Conservation (phyloP, 73 alveolate species). For the Paramecium sonneborni region DNA sequence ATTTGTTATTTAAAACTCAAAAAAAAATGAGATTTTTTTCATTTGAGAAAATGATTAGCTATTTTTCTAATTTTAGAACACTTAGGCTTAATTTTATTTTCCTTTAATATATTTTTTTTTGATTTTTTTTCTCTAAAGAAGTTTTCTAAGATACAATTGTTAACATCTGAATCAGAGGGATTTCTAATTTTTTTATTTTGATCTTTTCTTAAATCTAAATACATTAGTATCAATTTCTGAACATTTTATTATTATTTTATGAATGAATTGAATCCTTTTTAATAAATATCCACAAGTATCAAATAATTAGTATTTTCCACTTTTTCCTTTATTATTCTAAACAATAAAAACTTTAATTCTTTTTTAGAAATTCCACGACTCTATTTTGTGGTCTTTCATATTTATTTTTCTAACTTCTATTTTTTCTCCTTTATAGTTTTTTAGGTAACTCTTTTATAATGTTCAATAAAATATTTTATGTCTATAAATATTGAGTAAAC, state of each 20-base stretch:
- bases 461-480: neutral
- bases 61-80: too few species aligned
- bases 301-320: neutral
- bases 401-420: constrained; percentile 6
- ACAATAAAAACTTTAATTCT: neutral
- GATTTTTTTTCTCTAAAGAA: too few species aligned
- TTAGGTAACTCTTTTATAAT: neutral
- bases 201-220: neutral
- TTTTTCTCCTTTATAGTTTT: neutral
- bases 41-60: too few species aligned
- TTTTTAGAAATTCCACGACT: neutral
- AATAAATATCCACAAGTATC: neutral
- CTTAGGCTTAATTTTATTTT: too few species aligned
- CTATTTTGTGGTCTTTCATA: neutral
- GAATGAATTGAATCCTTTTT: constrained; percentile 16
- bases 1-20: too few species aligned
- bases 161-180: neutral
- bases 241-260: neutral
- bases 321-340: neutral
- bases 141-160: too few species aligned
- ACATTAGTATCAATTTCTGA: neutral
- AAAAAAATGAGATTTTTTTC: too few species aligned
- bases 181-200: neutral
- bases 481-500: neutral
- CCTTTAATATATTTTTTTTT: too few species aligned